These are phyloP conservation scores for Syncephalastrum sp. DNA, from an alignment of 371 early-diverging fungal genomes.

Conservation along the genomic window DNA sequence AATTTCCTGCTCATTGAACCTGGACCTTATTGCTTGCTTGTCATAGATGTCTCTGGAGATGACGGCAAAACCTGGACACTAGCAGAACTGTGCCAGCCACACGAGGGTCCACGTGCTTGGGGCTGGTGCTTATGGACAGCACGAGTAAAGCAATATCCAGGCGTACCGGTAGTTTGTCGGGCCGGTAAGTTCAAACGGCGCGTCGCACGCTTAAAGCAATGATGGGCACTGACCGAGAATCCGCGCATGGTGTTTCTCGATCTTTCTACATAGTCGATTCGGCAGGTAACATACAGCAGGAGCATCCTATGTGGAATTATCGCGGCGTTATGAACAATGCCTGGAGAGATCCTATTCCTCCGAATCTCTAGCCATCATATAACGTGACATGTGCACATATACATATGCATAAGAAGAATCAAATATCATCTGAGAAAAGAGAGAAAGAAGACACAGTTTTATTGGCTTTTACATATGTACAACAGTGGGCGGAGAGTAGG, in stretches of 20 bases:
- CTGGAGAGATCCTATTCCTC: constrained; percentile 28
- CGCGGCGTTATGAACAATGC: constrained; percentile 85
- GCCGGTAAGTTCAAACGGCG: constrained; percentile 53
- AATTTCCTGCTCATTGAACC: not conserved
- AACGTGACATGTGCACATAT: too few species aligned
- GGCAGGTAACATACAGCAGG: constrained; percentile 78
- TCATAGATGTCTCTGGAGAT: constrained; percentile 74
- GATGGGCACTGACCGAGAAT: not conserved
- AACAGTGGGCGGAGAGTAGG: too few species aligned
- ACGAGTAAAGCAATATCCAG: constrained; percentile 28
- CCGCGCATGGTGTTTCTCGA: not conserved
- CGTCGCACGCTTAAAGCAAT: not conserved
- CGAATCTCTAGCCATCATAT: too few species aligned
- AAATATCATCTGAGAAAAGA: too few species aligned
- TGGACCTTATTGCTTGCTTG: not conserved
- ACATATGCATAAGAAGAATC: too few species aligned
- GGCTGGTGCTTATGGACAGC: constrained; percentile 81
- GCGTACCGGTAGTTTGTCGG: constrained; percentile 57
- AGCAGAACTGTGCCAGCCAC: constrained; percentile 46
- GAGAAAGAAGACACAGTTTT: too few species aligned
- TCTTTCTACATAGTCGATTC: constrained; percentile 53
- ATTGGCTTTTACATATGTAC: too few species aligned
- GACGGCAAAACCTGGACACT: constrained; percentile 80
- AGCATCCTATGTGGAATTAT: constrained; percentile 79
- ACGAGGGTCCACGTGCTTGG: constrained; percentile 48